These are phyloP conservation scores for Primulina tabacum DNA, from an alignment of 257 asterid species.

Conservation along the genomic window DNA sequence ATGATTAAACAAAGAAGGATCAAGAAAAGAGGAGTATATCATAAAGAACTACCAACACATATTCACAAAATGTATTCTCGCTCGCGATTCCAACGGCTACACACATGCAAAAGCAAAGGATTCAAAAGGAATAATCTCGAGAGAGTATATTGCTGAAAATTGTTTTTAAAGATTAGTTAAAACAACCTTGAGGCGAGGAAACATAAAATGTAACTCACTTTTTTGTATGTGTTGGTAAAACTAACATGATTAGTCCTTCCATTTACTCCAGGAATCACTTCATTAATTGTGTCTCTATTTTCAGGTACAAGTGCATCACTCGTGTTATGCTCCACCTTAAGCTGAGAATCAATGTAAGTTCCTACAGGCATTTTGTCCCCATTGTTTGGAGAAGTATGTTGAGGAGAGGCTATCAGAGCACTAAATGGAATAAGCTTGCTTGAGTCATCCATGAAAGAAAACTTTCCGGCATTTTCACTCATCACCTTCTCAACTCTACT, in stretches of 20 bases:
- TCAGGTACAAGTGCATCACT: constrained; percentile 36
- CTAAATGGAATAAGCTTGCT: constrained; percentile 32
- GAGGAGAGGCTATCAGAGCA: constrained; percentile 34
- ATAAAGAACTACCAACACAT: neutral
- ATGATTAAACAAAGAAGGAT: constrained; percentile 4
- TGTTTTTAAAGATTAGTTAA: neutral
- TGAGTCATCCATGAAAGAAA: constrained; percentile 28
- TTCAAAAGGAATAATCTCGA: neutral
- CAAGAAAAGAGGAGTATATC: neutral
- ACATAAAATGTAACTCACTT: constrained; percentile 29
- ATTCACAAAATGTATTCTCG: neutral
- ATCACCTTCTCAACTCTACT: constrained; percentile 41
- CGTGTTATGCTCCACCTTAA: constrained; percentile 36
- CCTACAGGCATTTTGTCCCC: constrained; percentile 43
- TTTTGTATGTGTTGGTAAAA: constrained; percentile 23
- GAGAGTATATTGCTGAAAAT: neutral
- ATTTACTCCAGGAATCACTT: constrained; percentile 23
- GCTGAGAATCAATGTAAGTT: constrained; percentile 51
- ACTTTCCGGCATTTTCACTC: constrained; percentile 43
- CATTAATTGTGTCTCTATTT: constrained; percentile 41
- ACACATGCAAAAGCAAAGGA: neutral
- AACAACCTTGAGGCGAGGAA: neutral
- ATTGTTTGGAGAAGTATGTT: constrained; percentile 34
- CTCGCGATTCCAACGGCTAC: neutral
- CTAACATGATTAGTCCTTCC: constrained; percentile 26